Conservation (phyloP, 257 asterid species). For the Sherardia arvensis region DNA sequence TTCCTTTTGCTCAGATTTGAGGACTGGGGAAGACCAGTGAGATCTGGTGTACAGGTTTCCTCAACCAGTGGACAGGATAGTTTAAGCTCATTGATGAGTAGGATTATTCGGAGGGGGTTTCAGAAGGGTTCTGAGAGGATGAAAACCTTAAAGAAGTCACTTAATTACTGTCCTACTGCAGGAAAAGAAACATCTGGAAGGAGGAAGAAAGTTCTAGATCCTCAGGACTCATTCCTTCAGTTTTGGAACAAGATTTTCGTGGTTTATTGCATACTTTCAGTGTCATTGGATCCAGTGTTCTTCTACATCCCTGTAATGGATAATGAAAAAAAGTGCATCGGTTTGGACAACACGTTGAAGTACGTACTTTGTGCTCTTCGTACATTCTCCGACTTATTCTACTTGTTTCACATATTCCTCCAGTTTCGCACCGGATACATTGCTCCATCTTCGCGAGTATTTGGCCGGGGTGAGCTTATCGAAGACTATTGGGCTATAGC, state of each 20-base stretch:
- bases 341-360: slow-evolving; percentile 30
- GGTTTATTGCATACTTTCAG: slow-evolving; percentile 35
- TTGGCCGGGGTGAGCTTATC: slow-evolving; percentile 62
- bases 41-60: slow-evolving; percentile 9
- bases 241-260: slow-evolving; percentile 53
- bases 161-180: slow-evolving; percentile 6
- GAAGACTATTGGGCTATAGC: slow-evolving; percentile 46
- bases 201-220: slow-evolving; percentile 32
- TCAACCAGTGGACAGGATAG: slow-evolving; percentile 11
- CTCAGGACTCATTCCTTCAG: slow-evolving; percentile 44
- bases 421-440: slow-evolving; percentile 58
- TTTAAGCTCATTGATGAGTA: slow-evolving; percentile 19
- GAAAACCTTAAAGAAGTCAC: slow-evolving; percentile 22
- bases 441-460: slow-evolving; percentile 43
- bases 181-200: slow-evolving; percentile 7
- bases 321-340: slow-evolving; percentile 25
- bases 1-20: slow-evolving; percentile 29
- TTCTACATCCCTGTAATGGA: slow-evolving; percentile 55
- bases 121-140: slow-evolving; percentile 25
- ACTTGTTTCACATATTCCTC: slow-evolving; percentile 42
- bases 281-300: slow-evolving; percentile 54
- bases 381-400: slow-evolving; percentile 41
- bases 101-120: slow-evolving; percentile 23
- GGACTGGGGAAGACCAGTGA: slow-evolving; percentile 27
- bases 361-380: slow-evolving; percentile 48